Base-by-base conservation (phyloP, 1,139 yeast species). In the Eremothecium cymbalariae region DNA sequence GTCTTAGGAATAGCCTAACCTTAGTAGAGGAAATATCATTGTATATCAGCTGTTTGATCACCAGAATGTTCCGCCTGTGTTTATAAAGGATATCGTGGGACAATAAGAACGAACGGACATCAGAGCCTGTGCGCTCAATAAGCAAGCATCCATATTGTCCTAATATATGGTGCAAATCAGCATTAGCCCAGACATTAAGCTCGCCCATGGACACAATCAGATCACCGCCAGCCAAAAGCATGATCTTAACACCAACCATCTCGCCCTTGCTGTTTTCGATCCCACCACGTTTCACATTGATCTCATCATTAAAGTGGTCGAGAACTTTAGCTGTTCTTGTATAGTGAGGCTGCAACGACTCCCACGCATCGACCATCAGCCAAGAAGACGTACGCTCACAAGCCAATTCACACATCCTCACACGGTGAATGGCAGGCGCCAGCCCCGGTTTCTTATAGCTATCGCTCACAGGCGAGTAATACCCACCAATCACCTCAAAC, bases 331-430 rank as follows among this genome's bases (percentile, higher is more conserved):
- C 97, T 0, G 99, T 90, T 47, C 98, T 70, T 18, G 95, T 86
- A 58, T 93, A 93, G 33, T 75, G 72, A 1, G 86, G 84, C 58
- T 93, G 98, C 41, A 90, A 66, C 6, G 94, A 81, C 60, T 90
- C 99, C 99, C 99, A 90, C 0, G 97, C 96, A 59, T 90, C 99
- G 16, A 90, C 98, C 97, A 90, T 93, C 32, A 93, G 68, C 97
- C 99, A 90, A 18, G 93, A 77, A 3, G 93, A 78, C 0, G 99
- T 90, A 52, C 98, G 72, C 55, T 90, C 98, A 60, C 98, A 88
- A 0, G 97, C 98, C 55, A 90, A 67, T 58, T 93, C 97, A 60
- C 98, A 88, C 98, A 90, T 90, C 37, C 97, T 69, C 8, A 90
- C 98, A 40, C 99, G 72, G 60, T 90, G 95, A 43, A 68, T 70